Conservation (phyloP, 179 eudicot genomes). For the Carnegiea gigantea region DNA sequence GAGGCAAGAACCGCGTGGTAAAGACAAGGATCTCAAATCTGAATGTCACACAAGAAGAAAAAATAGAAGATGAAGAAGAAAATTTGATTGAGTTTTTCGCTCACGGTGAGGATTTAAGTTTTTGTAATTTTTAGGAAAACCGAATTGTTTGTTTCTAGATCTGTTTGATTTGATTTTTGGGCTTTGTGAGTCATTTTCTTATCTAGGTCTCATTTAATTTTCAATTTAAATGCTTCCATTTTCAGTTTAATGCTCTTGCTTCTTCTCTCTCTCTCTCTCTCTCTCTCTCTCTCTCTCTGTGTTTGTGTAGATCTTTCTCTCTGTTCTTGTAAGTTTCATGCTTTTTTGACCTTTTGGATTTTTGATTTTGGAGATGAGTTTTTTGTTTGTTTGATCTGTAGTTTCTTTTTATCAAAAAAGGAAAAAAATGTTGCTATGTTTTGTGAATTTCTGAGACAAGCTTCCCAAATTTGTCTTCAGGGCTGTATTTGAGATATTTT, state of each 20-base stretch:
- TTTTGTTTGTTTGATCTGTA: background rate
- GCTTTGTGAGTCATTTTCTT: background rate
- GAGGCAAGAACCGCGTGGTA: background rate
- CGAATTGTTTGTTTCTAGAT: background rate
- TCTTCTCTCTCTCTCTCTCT: background rate
- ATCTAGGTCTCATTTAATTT: background rate
- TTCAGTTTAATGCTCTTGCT: slow-evolving; percentile 4
- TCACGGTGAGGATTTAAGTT: background rate
- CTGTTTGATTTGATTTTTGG: background rate
- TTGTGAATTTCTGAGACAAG: background rate
- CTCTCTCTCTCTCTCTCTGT: background rate
- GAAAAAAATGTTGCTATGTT: background rate
- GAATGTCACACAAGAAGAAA: background rate
- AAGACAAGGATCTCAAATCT: background rate
- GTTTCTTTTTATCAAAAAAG: too few species aligned
- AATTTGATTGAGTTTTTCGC: background rate
- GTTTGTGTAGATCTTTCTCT: background rate
- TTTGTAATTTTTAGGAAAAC: background rate
- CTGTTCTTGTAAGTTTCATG: background rate
- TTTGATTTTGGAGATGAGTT: background rate
- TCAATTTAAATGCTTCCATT: background rate
- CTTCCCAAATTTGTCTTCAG: background rate
- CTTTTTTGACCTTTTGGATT: background rate
- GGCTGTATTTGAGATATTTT: background rate
- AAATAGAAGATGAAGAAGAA: background rate